These are phyloP conservation scores for Geosmithia flava DNA, from an alignment of 2,329 filamentous ascomycete genomes.

Conservation along the genomic window DNA sequence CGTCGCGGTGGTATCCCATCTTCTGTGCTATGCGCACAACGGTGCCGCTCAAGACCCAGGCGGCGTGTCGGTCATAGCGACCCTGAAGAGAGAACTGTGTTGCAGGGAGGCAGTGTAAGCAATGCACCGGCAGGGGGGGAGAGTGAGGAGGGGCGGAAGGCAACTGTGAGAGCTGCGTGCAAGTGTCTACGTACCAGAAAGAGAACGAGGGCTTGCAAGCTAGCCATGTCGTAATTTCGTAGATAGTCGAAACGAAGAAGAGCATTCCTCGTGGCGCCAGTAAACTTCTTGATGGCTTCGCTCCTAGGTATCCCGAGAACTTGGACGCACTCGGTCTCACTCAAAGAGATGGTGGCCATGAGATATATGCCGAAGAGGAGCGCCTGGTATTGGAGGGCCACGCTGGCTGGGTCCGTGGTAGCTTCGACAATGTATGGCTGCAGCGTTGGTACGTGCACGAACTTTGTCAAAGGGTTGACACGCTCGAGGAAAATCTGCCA, in stretches of 20 bases:
- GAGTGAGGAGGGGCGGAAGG: no score
- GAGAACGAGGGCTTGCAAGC: conserved; percentile 45
- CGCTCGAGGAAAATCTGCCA: conserved; percentile 68
- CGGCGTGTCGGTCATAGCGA: conserved; percentile 44
- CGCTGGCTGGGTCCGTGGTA: conserved; percentile 36
- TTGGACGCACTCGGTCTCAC: conserved; percentile 39
- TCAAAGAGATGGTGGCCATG: conserved; percentile 44
- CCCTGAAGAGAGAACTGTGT: conserved; percentile 40
- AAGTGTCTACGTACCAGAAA: conserved; percentile 31
- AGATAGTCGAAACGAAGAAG: conserved; percentile 44
- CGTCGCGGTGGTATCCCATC: conserved; percentile 55
- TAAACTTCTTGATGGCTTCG: conserved; percentile 37
- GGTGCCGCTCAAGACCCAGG: conserved; percentile 49
- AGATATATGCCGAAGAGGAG: conserved; percentile 55
- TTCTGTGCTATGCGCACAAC: conserved; percentile 53
- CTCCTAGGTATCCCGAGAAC: conserved; percentile 36
- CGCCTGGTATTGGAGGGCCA: conserved; percentile 47
- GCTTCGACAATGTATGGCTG: conserved; percentile 55
- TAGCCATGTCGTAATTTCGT: conserved; percentile 42
- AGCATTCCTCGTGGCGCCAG: conserved; percentile 35
- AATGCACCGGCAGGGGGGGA: not conserved
- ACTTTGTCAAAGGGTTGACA: conserved; percentile 62
- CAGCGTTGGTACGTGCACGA: conserved; percentile 58
- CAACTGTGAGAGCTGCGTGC: not conserved
- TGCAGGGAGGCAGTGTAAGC: not conserved